Percentiles rank a stretch among this genome's conserved stretches.
Conservation (phyloP, 331 rosid species). For the Pyrus hybrid region DNA sequence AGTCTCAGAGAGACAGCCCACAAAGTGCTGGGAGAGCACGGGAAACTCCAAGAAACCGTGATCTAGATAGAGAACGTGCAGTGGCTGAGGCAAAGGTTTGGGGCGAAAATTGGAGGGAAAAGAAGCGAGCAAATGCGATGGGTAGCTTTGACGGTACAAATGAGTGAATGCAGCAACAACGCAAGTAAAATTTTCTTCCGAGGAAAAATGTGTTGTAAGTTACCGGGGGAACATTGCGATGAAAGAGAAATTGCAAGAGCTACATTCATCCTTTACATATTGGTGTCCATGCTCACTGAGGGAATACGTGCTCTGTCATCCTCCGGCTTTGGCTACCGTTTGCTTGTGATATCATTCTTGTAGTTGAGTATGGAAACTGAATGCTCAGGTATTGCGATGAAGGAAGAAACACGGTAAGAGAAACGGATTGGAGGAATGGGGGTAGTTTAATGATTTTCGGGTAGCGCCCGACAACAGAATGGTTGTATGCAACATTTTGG, state of each 20-base stretch:
- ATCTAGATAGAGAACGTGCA: conserved; percentile 86
- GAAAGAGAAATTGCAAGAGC: conserved; percentile 15
- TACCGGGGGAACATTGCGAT: conserved; percentile 22
- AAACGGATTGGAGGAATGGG: conserved; percentile 8
- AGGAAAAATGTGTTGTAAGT: conserved; percentile 15
- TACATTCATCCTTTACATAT: conserved; percentile 22
- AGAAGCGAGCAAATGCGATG: conserved; percentile 62
- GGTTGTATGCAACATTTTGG: conserved; percentile 31
- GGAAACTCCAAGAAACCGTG: conserved; percentile 79
- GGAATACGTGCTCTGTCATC: conserved; percentile 27
- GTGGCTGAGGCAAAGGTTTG: conserved; percentile 95
- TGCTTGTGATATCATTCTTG: conserved; percentile 38
- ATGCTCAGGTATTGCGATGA: conserved; percentile 17
- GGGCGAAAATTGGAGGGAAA: conserved; percentile 98
- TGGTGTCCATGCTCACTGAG: conserved; percentile 25
- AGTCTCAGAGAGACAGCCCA: conserved; percentile 78
- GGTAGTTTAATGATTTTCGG: conserved; percentile 27
- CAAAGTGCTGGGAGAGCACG: conserved; percentile 64
- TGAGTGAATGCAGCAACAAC: conserved; percentile 32
- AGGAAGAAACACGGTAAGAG: conserved; percentile 17
- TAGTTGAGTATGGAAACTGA: conserved; percentile 26
- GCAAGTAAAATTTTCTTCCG: conserved; percentile 7
- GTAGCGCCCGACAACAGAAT: conserved; percentile 21
- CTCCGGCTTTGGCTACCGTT: conserved; percentile 29
- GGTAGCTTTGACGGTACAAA: conserved; percentile 84